Percentiles rank a stretch among this genome's conserved stretches.
Evolutionary conservation across 768 basidiomycete genomes (phyloP).

Genomic region (Albatrellus ellisii): DNA sequence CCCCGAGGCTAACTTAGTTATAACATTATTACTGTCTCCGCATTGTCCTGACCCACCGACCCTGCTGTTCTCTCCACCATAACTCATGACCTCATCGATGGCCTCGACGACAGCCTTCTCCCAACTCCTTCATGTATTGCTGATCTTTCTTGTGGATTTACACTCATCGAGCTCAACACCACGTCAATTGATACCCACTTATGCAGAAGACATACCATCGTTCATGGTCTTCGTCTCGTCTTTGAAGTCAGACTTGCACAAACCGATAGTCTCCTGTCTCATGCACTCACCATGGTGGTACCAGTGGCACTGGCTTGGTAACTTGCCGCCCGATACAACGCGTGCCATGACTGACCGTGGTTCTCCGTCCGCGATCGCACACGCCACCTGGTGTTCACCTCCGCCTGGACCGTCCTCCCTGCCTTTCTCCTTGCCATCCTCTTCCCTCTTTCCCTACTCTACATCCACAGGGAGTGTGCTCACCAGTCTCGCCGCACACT

Average conservation of each 20-base stretch:
- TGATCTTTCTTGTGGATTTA: no score
- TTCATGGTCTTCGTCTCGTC: conserved; percentile 28
- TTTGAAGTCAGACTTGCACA: conserved; percentile 37
- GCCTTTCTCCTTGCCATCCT: conserved; percentile 36
- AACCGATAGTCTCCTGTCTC: neutral
- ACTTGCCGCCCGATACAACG: conserved; percentile 48
- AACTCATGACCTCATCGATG: no score
- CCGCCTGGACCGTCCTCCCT: conserved; percentile 55
- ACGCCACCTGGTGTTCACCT: conserved; percentile 55
- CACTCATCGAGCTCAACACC: no score
- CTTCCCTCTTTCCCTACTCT: conserved; percentile 40
- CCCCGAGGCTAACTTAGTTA: no score
- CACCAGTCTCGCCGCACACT: conserved; percentile 51
- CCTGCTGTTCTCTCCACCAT: no score
- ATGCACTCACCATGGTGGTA: neutral
- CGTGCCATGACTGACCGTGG: conserved; percentile 35
- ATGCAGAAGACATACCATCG: conserved; percentile 43
- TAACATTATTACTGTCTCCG: no score
- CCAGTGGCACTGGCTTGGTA: conserved; percentile 63
- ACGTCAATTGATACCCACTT: conserved; percentile 30
- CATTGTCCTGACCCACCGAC: no score
- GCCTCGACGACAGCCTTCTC: no score
- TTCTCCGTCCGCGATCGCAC: conserved; percentile 42
- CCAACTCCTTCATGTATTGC: no score
- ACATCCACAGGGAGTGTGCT: conserved; percentile 32